Conservation (phyloP, 1,284 basidiomycete genomes). For the Apiotrichum porosum region DNA sequence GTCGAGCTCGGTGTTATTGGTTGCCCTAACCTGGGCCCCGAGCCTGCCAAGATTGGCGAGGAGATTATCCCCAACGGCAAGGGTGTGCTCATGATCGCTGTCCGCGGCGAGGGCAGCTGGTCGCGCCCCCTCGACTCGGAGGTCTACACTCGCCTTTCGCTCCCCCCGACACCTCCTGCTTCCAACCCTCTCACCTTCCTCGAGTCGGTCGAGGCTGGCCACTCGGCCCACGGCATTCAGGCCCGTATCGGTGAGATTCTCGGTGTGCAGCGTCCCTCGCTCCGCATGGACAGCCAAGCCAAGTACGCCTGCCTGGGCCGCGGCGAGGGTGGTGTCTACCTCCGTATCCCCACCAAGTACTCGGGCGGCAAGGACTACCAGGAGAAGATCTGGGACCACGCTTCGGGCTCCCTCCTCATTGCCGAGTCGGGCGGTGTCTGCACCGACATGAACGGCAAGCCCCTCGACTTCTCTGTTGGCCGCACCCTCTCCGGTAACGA, state of each 20-base stretch:
- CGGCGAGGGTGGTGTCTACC: slow-evolving; percentile 83
- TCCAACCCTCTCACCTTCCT: slow-evolving; percentile 58
- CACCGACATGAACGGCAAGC: slow-evolving; percentile 71
- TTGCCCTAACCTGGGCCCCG: slow-evolving; percentile 83
- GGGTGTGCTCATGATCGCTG: slow-evolving; percentile 78
- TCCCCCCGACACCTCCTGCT: slow-evolving; percentile 36
- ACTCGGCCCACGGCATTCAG: slow-evolving; percentile 82
- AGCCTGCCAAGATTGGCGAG: slow-evolving; percentile 57
- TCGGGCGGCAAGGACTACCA: slow-evolving; percentile 63
- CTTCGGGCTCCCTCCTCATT: slow-evolving; percentile 77
- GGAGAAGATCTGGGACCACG: slow-evolving; percentile 97
- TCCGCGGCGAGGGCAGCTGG: slow-evolving; percentile 72
- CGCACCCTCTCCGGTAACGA: slow-evolving; percentile 79
- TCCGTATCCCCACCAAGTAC: slow-evolving; percentile 74
- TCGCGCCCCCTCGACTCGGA: slow-evolving; percentile 33
- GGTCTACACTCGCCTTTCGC: slow-evolving; percentile 17
- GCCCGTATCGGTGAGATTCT: slow-evolving; percentile 67
- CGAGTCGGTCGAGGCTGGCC: slow-evolving; percentile 89
- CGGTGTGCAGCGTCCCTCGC: slow-evolving; percentile 58
- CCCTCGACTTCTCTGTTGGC: slow-evolving; percentile 81
- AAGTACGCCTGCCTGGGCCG: slow-evolving; percentile 87
- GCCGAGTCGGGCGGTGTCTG: slow-evolving; percentile 70
- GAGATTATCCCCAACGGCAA: slow-evolving; percentile 51
- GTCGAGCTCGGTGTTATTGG: slow-evolving; percentile 89
- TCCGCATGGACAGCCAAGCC: slow-evolving; percentile 96